Evolutionary conservation across 176 grass and related monocot genomes (phyloP), one percentile per base, ranked within the genome.

Genomic region (Hordeum marinum): DNA sequence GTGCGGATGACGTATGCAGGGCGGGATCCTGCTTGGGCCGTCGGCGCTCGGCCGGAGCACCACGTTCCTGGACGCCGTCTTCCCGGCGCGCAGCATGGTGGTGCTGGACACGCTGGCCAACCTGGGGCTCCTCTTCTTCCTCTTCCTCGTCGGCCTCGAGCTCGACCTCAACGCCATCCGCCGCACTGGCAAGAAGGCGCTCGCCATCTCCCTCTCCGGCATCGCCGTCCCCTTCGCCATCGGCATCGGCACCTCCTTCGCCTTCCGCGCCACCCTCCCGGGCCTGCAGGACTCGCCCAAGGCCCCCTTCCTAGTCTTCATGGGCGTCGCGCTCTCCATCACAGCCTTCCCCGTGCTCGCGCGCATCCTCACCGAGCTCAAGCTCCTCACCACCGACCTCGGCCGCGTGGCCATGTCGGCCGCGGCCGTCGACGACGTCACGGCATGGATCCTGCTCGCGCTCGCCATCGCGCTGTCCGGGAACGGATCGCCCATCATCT

Each of bases 301-400:
- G 1, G 88, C 43, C 0, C 94, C 90, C 0, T 80, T 95, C 75
- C 80, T 93, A 0, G 93, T 95, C 3, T 95, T 95, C 90, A 95
- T 95, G 90, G 93, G 93, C 55, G 93, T 95, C 17, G 93, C 93
- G 7, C 90, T 95, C 85, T 95, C 93, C 75, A 95, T 95, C 76
- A 95, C 93, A 7, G 93, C 93, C 1, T 95, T 95, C 81, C 90
- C 93, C 1, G 93, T 95, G 0, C 88, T 95, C 9, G 93, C 93
- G 1, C 90, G 93, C 7, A 95, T 95, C 88, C 81, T 95, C 4
- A 82, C 93, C n/a, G 93, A 95, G 86, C 86, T 95, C 15, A 95
- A 95, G 83, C 83, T 95, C 0, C 90, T 95, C 1, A 93, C 90
- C 18, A 95, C 93, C 5, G 93, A 95, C 73, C 73, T 95, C 0